Percentiles rank a stretch among this genome's conserved stretches.
These are phyloP conservation scores for Hypoxylon sp. DNA, from an alignment of 2,329 filamentous ascomycete species.

Conservation along the genomic window DNA sequence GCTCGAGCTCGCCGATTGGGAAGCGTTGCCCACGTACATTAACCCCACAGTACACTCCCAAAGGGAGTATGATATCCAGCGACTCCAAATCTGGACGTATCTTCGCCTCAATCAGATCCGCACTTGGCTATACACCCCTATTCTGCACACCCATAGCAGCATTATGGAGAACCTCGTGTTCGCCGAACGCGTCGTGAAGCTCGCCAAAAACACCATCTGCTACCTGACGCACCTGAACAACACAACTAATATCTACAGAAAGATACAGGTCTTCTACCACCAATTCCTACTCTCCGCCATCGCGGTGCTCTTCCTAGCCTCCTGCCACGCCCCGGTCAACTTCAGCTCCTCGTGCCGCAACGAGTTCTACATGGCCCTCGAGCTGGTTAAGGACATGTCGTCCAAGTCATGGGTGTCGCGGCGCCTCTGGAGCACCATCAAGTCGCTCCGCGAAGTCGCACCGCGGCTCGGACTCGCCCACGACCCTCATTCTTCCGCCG, in stretches of 20 bases:
- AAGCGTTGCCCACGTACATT: slow-evolving; percentile 51
- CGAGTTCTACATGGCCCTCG: slow-evolving; percentile 83
- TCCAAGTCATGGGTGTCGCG: slow-evolving; percentile 78
- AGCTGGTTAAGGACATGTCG: slow-evolving; percentile 78
- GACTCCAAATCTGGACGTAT: slow-evolving; percentile 85
- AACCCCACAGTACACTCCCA: slow-evolving; percentile 55
- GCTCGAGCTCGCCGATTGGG: slow-evolving; percentile 69
- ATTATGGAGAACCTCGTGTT: slow-evolving; percentile 81
- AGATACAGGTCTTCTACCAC: slow-evolving; percentile 81
- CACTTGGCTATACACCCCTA: slow-evolving; percentile 87
- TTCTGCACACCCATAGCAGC: slow-evolving; percentile 84
- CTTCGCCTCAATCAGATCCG: slow-evolving; percentile 90
- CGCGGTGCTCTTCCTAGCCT: slow-evolving; percentile 80
- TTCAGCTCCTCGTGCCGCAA: slow-evolving; percentile 77
- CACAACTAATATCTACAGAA: slow-evolving; percentile 77
- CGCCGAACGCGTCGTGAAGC: slow-evolving; percentile 78
- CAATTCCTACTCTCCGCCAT: slow-evolving; percentile 82
- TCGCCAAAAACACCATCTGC: slow-evolving; percentile 81
- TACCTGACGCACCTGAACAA: slow-evolving; percentile 78
- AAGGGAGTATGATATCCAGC: slow-evolving; percentile 72
- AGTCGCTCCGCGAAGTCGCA: slow-evolving; percentile 77
- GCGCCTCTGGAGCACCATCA: slow-evolving; percentile 78
- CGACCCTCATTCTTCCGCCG: slow-evolving; percentile 64
- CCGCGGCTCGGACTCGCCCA: slow-evolving; percentile 73
- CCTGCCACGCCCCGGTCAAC: slow-evolving; percentile 77